Evolutionary conservation across 1,284 basidiomycete species (phyloP).

Genomic region (Hypsizygus ulmarius): DNA sequence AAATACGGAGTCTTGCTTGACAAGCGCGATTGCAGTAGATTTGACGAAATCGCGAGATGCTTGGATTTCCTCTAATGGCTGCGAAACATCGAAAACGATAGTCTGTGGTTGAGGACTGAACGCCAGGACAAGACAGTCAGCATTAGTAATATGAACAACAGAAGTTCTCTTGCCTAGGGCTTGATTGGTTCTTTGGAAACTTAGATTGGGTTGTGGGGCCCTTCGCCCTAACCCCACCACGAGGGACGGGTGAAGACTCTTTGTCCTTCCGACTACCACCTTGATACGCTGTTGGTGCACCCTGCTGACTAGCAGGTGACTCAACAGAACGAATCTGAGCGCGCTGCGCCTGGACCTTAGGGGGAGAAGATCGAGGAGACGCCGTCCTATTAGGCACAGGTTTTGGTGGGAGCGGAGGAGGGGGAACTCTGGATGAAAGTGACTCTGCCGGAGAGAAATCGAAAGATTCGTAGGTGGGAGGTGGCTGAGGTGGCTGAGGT

Average conservation of each 20-base stretch:
- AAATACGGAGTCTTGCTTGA: slow-evolving; percentile 78
- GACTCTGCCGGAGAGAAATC: slow-evolving; percentile 50
- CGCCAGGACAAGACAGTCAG: slow-evolving; percentile 15
- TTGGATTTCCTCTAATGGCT: slow-evolving; percentile 67
- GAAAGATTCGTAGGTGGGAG: slow-evolving; percentile 43
- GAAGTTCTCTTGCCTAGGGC: slow-evolving; percentile 48
- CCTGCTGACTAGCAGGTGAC: slow-evolving; percentile 43
- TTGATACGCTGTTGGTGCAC: slow-evolving; percentile 27
- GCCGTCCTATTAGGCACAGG: slow-evolving; percentile 43
- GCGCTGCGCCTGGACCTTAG: slow-evolving; percentile 49
- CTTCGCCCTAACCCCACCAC: slow-evolving; percentile 42
- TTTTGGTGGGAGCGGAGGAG: slow-evolving; percentile 52
- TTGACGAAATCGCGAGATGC: slow-evolving; percentile 70
- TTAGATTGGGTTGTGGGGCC: slow-evolving; percentile 39
- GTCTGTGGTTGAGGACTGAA: slow-evolving; percentile 55
- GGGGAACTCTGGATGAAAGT: slow-evolving; percentile 32
- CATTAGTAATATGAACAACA: not conserved
- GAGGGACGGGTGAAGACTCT: slow-evolving; percentile 64
- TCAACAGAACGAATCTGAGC: slow-evolving; percentile 41
- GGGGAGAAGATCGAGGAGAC: slow-evolving; percentile 64
- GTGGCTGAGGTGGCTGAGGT: slow-evolving; percentile 33
- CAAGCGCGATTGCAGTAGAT: slow-evolving; percentile 79
- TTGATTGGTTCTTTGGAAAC: slow-evolving; percentile 46
- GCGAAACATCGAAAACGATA: slow-evolving; percentile 73
- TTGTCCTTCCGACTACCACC: slow-evolving; percentile 52